A percentile compares a stretch with the other conserved stretches of the same genome.
Evolutionary conservation across 768 basidiomycete species (phyloP).

Genomic region (Antrodiella citrinella): DNA sequence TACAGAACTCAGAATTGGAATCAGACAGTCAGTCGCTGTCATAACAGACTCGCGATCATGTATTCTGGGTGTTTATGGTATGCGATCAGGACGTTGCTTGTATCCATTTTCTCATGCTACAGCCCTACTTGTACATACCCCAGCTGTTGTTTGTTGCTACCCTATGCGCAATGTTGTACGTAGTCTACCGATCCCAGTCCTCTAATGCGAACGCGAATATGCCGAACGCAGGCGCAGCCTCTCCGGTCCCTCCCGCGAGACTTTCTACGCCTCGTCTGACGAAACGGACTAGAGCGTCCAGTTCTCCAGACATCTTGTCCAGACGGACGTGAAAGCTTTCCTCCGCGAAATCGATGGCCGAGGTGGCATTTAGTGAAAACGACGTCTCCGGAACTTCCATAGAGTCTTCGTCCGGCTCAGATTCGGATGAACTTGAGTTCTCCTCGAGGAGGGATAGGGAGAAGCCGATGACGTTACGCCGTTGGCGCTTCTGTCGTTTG

Average conservation of each 20-base stretch:
- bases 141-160: neutral
- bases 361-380: conserved; percentile 31
- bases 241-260: conserved; percentile 52
- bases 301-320: conserved; percentile 58
- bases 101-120: too few relatives aligned
- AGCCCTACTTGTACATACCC: neutral
- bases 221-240: conserved; percentile 56
- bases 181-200: conserved; percentile 54
- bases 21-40: too few relatives aligned
- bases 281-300: conserved; percentile 66
- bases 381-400: conserved; percentile 24
- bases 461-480: conserved; percentile 56
- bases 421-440: conserved; percentile 31
- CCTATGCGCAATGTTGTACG: neutral
- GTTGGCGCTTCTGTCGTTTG: conserved; percentile 46
- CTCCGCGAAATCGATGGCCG: conserved; percentile 27
- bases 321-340: conserved; percentile 42
- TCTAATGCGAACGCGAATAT: conserved; percentile 70
- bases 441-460: conserved; percentile 28
- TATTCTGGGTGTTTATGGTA: too few relatives aligned
- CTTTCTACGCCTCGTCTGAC: conserved; percentile 62
- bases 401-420: conserved; percentile 28
- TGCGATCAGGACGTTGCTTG: too few relatives aligned
- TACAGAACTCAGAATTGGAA: too few relatives aligned
- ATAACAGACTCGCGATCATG: too few relatives aligned